Evolutionary conservation across 2,329 filamentous ascomycete species (phyloP), one percentile per base, ranked within the genome.

Genomic region (Endocalyx cinctus): DNA sequence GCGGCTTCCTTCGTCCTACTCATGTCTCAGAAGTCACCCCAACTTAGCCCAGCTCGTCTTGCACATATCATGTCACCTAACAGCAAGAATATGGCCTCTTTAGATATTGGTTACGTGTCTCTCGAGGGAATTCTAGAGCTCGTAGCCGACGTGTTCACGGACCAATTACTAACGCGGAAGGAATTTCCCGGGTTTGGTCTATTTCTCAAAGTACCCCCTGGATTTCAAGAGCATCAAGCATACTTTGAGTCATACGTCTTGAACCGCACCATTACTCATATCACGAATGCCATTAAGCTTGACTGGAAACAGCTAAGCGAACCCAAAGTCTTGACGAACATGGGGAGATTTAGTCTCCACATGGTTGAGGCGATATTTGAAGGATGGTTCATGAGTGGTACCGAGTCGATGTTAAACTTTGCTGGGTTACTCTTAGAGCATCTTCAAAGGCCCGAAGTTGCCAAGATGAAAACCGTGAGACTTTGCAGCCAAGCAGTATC

Each of bases 181-280:
- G 92, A 98, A 33, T 98, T 97, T 52, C 72, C 82, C 3, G 90
- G 92, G 0, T 84, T 98, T 33, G 81, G 83, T 0, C 64, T 98
- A 8, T 94, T 87, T 51, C 67, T 86, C 33, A 95, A 92, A 55
- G 84, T 90, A 0, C 92, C 94, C 2, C 87, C 92, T 1, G 89
- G 90, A 0, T 95, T 94, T 51, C 79, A 90, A 46, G 92, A 97
- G 54, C 88, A 97, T 47, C 89, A 96, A 51, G 87, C 88, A 0
- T 94, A 89, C 55, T 96, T 98, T 46, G 87, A 94, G 54, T 94
- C 92, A 0, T 96, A 89, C 53, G 67, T 97, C 4, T 66, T 97
- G 14, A 77, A 81, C 17, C 83, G 82, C 43, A 79, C 85, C 0
- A 74, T 96, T 28, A 73, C 79, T 4, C 77, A 84, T 18, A 63